These are phyloP conservation scores for Eutypella sp. DNA, from an alignment of 2,329 filamentous ascomycete genomes.

Conservation along the genomic window DNA sequence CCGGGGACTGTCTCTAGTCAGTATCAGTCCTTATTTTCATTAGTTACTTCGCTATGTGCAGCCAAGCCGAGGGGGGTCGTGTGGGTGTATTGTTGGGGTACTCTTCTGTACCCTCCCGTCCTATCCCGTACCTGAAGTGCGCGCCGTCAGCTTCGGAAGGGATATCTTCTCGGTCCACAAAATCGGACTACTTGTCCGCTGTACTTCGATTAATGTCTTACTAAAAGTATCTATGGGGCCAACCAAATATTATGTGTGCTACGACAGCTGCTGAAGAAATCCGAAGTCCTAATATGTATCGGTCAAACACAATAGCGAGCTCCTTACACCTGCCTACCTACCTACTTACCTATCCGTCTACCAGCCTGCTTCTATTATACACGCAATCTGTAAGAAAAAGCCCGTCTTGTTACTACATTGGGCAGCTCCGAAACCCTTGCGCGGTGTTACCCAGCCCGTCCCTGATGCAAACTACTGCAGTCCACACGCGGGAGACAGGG, in stretches of 20 bases:
- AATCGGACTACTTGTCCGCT: neutral
- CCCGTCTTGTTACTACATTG: conserved; percentile 14
- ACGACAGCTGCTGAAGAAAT: neutral
- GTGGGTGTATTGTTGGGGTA: conserved; percentile 15
- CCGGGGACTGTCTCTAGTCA: neutral
- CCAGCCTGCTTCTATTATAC: too few species aligned
- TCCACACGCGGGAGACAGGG: conserved; percentile 33
- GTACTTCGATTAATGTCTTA: neutral
- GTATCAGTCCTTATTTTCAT: neutral
- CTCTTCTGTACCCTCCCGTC: conserved; percentile 10
- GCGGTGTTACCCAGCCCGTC: conserved; percentile 21
- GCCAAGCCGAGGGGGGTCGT: conserved; percentile 10
- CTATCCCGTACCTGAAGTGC: conserved; percentile 1
- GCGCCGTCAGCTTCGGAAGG: neutral
- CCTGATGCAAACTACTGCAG: conserved; percentile 29
- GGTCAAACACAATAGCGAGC: neutral
- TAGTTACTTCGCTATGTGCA: neutral
- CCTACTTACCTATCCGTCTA: too few species aligned
- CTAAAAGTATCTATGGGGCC: neutral
- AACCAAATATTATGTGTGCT: too few species aligned
- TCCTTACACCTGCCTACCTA: neutral
- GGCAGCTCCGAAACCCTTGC: conserved; percentile 22
- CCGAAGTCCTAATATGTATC: neutral
- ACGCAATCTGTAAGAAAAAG: too few species aligned
- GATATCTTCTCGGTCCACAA: neutral